Evolutionary conservation across 495 filamentous ascomycete genomes (phyloP).

Genomic region (Penicillium flavigenum): DNA sequence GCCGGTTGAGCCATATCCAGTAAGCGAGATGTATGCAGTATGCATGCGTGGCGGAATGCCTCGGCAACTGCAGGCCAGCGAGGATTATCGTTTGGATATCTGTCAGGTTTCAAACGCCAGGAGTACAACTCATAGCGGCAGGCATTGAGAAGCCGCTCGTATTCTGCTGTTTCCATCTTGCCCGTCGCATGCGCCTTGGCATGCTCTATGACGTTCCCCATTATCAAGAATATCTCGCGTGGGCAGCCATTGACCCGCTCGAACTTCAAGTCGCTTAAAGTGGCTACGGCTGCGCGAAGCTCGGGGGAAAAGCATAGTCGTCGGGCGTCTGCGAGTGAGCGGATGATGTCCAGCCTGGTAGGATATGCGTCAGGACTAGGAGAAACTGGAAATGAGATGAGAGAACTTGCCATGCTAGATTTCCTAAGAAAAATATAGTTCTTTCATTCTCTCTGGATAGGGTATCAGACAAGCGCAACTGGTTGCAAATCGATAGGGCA

Average conservation of each 20-base stretch:
- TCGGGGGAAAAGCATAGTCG: slow-evolving; percentile 37
- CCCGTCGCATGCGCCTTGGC: slow-evolving; percentile 34
- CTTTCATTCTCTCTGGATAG: slow-evolving; percentile 29
- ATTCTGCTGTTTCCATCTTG: slow-evolving; percentile 21
- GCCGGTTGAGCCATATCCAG: slow-evolving; percentile 31
- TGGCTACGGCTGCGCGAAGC: slow-evolving; percentile 32
- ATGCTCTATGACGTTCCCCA: slow-evolving; percentile 34
- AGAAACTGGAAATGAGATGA: neutral
- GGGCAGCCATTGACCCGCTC: slow-evolving; percentile 42
- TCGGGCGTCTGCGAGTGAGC: slow-evolving; percentile 34
- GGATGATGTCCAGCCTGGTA: slow-evolving; percentile 40
- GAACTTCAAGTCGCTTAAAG: slow-evolving; percentile 31
- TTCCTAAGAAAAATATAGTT: slow-evolving; percentile 41
- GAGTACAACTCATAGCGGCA: slow-evolving; percentile 29
- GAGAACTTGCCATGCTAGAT: slow-evolving; percentile 34
- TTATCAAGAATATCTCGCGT: slow-evolving; percentile 36
- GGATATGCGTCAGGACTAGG: neutral
- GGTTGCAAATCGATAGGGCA: slow-evolving; percentile 40
- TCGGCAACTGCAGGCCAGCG: slow-evolving; percentile 36
- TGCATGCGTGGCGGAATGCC: slow-evolving; percentile 37
- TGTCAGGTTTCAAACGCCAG: slow-evolving; percentile 27
- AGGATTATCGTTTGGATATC: slow-evolving; percentile 31
- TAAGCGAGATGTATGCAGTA: slow-evolving; percentile 36
- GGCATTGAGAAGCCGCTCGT: slow-evolving; percentile 18
- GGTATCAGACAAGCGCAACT: slow-evolving; percentile 28